Base-by-base conservation (phyloP, 805 yeast species). In the Candida suzukii region DNA sequence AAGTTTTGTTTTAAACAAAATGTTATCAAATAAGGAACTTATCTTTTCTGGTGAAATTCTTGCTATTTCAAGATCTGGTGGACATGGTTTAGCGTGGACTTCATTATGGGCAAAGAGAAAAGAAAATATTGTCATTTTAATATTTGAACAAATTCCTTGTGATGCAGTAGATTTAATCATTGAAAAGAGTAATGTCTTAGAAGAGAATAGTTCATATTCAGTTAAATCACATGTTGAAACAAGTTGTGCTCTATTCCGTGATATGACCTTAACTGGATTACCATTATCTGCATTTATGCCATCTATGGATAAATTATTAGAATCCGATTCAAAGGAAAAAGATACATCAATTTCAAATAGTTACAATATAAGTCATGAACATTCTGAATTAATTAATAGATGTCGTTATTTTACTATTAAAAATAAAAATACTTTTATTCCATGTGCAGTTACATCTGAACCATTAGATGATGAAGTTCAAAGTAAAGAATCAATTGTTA, bases 81-180 rank as follows among this genome's bases (percentile, higher is more conserved):
- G 84, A 16, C 73, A 72, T 37, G 73, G 73, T 24, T 66, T 74
- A 44, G 84, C 90, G 1, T 81, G 95, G 84, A 88, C 95, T 11
- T 84, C 95, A 0, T 61, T 90, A 42, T 91, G 96, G 96, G 95
- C 93, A 0, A 88, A 88, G 52, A 68, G 78, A 44, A 78, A 80
- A 49, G 81, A 80, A 3, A 76, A 76, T 35, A 61, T 85, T 41
- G 71, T 88, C 40, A 82, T 88, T 38, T 80, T 93, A 66, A 87
- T 87, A 66, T 81, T 90, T 55, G 95, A 88, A 54, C 93, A 87
- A 55, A 87, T 88, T 24, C 85, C 79, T 2, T 77, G 83, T 54
- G 79, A 74, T 52, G 78, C 82, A n/a, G 68, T 78, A 42, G 86
- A 81, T 53, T 59, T 80, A 10, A 58, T 69, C 11, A 61, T 79